Base-by-base conservation (phyloP, 73 alveolate species). In the Diophrys sp. region DNA sequence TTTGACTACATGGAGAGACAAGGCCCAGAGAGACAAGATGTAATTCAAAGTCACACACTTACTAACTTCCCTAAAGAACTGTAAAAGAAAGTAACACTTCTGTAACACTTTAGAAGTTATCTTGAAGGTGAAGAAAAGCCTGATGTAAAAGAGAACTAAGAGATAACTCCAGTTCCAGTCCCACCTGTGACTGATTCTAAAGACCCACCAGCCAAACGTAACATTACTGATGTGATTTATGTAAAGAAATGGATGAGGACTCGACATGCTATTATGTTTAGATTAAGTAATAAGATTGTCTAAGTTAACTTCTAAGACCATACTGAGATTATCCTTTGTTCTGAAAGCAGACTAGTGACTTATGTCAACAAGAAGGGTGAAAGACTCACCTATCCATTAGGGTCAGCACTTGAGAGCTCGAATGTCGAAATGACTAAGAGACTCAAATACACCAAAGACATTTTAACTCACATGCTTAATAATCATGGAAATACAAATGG, bases 401-500 rank as follows among this genome's bases (percentile, higher is more conserved):
- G 72, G 24, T 73, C 44, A 31, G 99, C 99, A 0, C 70, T 95
- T n/a, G 98, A 95, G 29, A 62, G 89, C n/a, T 73, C 89, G 29
- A 93, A 95, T 81, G 32, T 54, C 30, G 99, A 95, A 79, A 93
- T 95, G 98, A 76, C 97, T 31, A 95, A 95, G 82, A 91, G 99
- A 74, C 85, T 93, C 56, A 84, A 68, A 81, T 94, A 91, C 76
- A 91, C 96, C 27, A 96, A 96, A 85, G 98, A 96, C 75, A 96
- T 96, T 54, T 80, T 96, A 67, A 81, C 97, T 33, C 94, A 85
- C 67, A 93, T 96, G 98, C 84, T 96, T 56, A 73, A 70, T 33
- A 71, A 71, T 71, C 30, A 71, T 24, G 76, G 54, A 8, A 33
- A 68, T 23, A 68, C 31, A 31, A 54, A 54, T 68, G 23, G 66